Evolutionary conservation across 805 yeast species (phyloP).

Genomic region (Lachancea sp.): DNA sequence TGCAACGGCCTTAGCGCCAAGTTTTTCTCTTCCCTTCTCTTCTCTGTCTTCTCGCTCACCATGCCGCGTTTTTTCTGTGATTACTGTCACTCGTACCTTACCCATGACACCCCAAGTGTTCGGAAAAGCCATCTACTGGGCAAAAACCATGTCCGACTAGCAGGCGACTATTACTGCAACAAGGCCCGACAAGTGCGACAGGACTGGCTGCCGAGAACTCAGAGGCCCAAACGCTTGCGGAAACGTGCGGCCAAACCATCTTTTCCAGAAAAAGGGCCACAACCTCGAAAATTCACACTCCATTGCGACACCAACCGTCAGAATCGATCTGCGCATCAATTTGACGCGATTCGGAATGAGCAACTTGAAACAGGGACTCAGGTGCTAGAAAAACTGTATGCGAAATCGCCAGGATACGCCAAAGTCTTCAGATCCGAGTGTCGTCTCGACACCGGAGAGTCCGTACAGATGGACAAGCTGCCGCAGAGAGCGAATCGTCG

Average conservation of each 20-base stretch:
- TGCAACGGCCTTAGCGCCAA: no score
- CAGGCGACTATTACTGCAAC: slow-evolving; percentile 68
- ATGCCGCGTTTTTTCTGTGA: slow-evolving; percentile 65
- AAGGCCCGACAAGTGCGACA: slow-evolving; percentile 11
- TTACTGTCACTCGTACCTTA: slow-evolving; percentile 73
- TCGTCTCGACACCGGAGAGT: slow-evolving; percentile 26
- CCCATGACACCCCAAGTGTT: slow-evolving; percentile 86
- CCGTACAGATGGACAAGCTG: slow-evolving; percentile 16
- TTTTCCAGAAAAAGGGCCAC: not conserved
- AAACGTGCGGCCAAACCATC: not conserved
- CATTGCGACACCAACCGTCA: slow-evolving; percentile 10
- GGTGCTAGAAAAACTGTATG: slow-evolving; percentile 16
- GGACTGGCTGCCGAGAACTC: not conserved
- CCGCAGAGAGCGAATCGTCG: slow-evolving; percentile 27
- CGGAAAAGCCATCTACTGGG: slow-evolving; percentile 75
- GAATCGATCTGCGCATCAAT: slow-evolving; percentile 3
- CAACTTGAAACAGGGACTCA: not conserved
- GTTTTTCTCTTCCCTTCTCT: not conserved
- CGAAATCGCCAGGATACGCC: slow-evolving; percentile 30
- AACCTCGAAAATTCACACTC: slow-evolving; percentile 3
- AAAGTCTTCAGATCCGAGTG: slow-evolving; percentile 23
- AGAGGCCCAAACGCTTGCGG: not conserved
- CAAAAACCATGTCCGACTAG: slow-evolving; percentile 62
- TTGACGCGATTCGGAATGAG: not conserved
- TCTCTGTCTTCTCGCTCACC: no score